These are phyloP conservation scores for Pseudomonodictys pantanalensis DNA, from an alignment of 495 filamentous ascomycete genomes.

Conservation along the genomic window DNA sequence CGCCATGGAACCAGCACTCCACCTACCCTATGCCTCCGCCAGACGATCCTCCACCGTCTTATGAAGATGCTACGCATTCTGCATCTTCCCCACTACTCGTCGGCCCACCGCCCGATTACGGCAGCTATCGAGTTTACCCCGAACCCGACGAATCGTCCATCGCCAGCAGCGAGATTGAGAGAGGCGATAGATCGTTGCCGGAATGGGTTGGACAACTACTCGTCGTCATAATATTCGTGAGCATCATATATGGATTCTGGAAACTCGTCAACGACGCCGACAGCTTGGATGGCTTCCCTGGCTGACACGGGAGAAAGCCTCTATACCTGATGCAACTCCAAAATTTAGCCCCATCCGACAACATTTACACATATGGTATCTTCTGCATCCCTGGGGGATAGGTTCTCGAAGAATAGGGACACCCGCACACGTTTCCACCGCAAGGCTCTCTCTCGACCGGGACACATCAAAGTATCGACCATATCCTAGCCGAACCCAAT, in stretches of 20 bases:
- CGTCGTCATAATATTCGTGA: conserved; percentile 25
- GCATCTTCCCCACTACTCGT: conserved; percentile 23
- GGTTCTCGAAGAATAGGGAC: too few species aligned
- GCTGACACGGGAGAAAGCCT: too few species aligned
- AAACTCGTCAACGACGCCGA: conserved; percentile 21
- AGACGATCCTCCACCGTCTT: conserved; percentile 28
- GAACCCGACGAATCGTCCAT: conserved; percentile 15
- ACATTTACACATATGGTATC: too few species aligned
- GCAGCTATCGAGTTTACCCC: conserved; percentile 19
- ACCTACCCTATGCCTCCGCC: conserved; percentile 16
- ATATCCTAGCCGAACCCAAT: too few species aligned
- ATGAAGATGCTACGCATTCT: conserved; percentile 27
- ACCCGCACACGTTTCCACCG: too few species aligned
- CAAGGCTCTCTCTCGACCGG: too few species aligned
- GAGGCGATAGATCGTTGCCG: conserved; percentile 7
- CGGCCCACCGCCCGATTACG: conserved; percentile 27
- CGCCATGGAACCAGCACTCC: background rate
- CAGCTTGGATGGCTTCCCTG: background rate
- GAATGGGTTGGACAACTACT: conserved; percentile 29
- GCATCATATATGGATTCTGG: conserved; percentile 27
- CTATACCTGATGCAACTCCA: too few species aligned
- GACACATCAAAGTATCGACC: too few species aligned
- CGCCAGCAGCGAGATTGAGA: conserved; percentile 21
- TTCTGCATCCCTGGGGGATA: too few species aligned
- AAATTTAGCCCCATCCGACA: too few species aligned